Evolutionary conservation across 2,329 filamentous ascomycete genomes (phyloP), one percentile per base, ranked within the genome.

Genomic region (Colletotrichum neosansevieriae): DNA sequence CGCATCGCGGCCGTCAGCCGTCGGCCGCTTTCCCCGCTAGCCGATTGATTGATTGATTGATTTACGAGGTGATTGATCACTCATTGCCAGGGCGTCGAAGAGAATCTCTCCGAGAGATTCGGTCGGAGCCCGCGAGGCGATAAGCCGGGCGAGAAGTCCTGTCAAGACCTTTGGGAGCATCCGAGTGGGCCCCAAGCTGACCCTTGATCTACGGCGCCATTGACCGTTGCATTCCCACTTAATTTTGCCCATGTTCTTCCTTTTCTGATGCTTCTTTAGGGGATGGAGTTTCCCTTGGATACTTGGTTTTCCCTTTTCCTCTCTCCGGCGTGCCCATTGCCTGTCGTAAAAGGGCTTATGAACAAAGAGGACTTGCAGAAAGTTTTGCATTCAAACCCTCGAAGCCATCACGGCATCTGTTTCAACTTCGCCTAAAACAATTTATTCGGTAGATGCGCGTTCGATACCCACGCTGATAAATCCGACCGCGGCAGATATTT

Each of bases 21-120:
- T 42, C 19, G 17, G 6, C 36, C 60, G 44, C 19, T 12, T 63
- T 45, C n/a, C 21, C 36, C 47, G 24, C 51, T 40, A 34, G 11
- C 51, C 51, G 51, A 45, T 45, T 24, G 17, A 58, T 50, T 51
- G 17, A 32, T 62, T 56, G 40, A 57, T 40, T 24, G 4, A 32
- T 62, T 56, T 34, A 57, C 38, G 32, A 62, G 49, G 34, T 42
- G 49, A 62, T 36, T 63, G 24, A 47, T 51, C 34, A n/a, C 42
- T 58, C 36, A 38, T 7, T 17, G 29, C 19, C 38, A n/a, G 53
- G 34, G 47, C 15, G 21, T 51, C 60, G 60, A 47, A 19, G 47
- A 63, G 53, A 51, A n/a, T n/a, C n/a, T n/a, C n/a, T n/a, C n/a
- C n/a, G n/a, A 19, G 47, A 63, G 53, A 51, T 64, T 64, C 64